A percentile compares a stretch with the other conserved stretches of the same genome.
These are phyloP conservation scores for Omphalea diandra DNA, from an alignment of 441 rosid genomes.

Conservation along the genomic window DNA sequence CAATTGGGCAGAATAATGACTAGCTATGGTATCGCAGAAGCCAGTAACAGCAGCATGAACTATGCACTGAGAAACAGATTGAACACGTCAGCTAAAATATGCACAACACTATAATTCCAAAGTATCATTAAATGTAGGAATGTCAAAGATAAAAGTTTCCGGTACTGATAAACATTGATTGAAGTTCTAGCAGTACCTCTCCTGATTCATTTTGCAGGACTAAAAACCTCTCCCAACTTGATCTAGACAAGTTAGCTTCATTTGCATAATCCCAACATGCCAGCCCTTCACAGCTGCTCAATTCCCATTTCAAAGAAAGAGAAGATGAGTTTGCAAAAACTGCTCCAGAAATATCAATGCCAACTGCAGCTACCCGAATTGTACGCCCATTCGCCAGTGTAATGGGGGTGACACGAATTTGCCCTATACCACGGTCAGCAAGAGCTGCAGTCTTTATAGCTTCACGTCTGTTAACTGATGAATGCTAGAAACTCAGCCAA, in stretches of 20 bases:
- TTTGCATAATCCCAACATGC: conserved; percentile 72
- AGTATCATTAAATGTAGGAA: background rate
- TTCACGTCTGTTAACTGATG: conserved; percentile 70
- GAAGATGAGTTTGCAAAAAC: conserved; percentile 95
- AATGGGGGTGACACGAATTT: conserved; percentile 58
- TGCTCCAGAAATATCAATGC: conserved; percentile 63
- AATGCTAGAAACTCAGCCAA: conserved; percentile 26
- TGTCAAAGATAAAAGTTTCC: background rate
- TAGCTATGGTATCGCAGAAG: conserved; percentile 41
- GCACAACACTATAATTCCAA: background rate
- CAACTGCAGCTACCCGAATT: conserved; percentile 79
- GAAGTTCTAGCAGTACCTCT: conserved; percentile 51
- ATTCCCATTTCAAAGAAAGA: conserved; percentile 82
- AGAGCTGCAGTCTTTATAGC: conserved; percentile 56
- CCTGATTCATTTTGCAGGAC: conserved; percentile 82
- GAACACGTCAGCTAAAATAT: conserved; percentile 25
- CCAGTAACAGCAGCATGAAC: conserved; percentile 76
- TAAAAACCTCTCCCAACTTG: conserved; percentile 86
- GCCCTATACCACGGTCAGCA: conserved; percentile 57
- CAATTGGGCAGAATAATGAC: conserved; percentile 40
- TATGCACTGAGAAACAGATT: conserved; percentile 57
- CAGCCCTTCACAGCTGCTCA: conserved; percentile 62
- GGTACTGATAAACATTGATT: too few relatives aligned
- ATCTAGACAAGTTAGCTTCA: conserved; percentile 47
- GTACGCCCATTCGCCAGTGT: conserved; percentile 91